Evolutionary conservation across 331 rosid genomes (phyloP), one percentile per base, ranked within the genome.

Genomic region (Quercus tomentella): DNA sequence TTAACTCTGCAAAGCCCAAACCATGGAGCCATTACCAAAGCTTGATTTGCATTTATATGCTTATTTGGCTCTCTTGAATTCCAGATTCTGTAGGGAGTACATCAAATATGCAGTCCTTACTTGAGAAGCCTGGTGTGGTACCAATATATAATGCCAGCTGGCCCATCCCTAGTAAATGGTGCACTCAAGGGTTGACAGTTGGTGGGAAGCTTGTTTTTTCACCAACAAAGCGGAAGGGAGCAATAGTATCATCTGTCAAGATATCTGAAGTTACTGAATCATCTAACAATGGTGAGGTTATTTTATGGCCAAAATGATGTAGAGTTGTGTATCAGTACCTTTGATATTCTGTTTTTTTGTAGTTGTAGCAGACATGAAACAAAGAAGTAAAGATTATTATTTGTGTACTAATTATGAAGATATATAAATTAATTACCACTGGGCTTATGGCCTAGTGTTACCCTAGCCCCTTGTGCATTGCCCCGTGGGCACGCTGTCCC

Each of bases 221-320:
- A 73, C 76, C 74, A 31, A 79, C 68, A 76, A 90, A 69, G 86
- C 84, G 80, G 81, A 93, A 79, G 82, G 87, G 77, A 66, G 67
- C 85, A 25, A 73, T 68, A 52, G 84, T 89, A 54, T 82, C 90
- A 31, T 90, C 95, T 85, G 80, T 81, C 74, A 90, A 96, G 83
- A 56, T 92, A 76, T 79, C 93, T 18, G 98, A 93, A 66, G 83
- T 90, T 70, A 45, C 83, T 72, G 86, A 82, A 80, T 60, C 84
- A 74, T 75, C 84, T 52, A 87, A 87, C 35, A 84, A 85, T 41
- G 97, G 99, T 96, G 71, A 76, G 81, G 71, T 84, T 79, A 45
- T 73, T 77, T 43, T 76, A 17, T 26, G 70, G 52, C 52, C 28
- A 67, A 9, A 31, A 67, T 31, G 25, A 15, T 67, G 52, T 67